A percentile compares a stretch with the other conserved stretches of the same genome.
Evolutionary conservation across 2,329 filamentous ascomycete species (phyloP).

Genomic region (Neocatenulostroma microsporum): DNA sequence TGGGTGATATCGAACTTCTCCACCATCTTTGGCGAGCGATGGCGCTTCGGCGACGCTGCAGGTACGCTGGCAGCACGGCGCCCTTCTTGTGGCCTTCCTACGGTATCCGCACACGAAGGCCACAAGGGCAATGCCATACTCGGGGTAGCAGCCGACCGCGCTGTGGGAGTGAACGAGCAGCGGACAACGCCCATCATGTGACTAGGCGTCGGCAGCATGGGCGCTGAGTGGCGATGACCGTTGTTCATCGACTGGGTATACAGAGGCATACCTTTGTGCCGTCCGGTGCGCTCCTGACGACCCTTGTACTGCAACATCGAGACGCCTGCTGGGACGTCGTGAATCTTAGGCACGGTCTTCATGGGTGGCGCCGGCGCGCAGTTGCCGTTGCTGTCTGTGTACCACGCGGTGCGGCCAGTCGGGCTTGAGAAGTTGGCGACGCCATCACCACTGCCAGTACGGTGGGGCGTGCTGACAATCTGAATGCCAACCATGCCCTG

Average conservation of each 20-base stretch:
- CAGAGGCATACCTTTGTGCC: conserved; percentile 33
- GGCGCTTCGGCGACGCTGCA: too few relatives aligned
- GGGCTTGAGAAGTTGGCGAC: too few relatives aligned
- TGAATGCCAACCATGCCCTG: background rate
- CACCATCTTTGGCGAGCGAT: too few relatives aligned
- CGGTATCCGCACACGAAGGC: too few relatives aligned
- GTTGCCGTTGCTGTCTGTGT: conserved; percentile 13
- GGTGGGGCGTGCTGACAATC: conserved; percentile 3
- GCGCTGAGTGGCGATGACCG: conserved; percentile 6
- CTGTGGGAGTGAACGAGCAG: too few relatives aligned
- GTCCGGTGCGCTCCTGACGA: conserved; percentile 33
- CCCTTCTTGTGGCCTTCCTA: conserved; percentile 38
- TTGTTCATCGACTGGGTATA: conserved; percentile 36
- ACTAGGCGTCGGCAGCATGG: conserved; percentile 6
- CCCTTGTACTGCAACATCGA: too few relatives aligned
- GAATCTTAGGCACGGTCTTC: conserved; percentile 12
- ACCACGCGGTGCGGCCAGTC: conserved; percentile 25
- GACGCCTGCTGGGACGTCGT: background rate
- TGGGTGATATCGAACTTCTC: too few relatives aligned
- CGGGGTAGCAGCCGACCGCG: too few relatives aligned
- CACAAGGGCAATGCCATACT: too few relatives aligned
- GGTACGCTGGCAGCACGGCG: too few relatives aligned
- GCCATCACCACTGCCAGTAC: conserved; percentile 1
- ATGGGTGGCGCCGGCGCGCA: background rate
- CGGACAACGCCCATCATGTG: conserved; percentile 19